Evolutionary conservation across 2,329 filamentous ascomycete genomes (phyloP).

Genomic region (Calycina herbarum): DNA sequence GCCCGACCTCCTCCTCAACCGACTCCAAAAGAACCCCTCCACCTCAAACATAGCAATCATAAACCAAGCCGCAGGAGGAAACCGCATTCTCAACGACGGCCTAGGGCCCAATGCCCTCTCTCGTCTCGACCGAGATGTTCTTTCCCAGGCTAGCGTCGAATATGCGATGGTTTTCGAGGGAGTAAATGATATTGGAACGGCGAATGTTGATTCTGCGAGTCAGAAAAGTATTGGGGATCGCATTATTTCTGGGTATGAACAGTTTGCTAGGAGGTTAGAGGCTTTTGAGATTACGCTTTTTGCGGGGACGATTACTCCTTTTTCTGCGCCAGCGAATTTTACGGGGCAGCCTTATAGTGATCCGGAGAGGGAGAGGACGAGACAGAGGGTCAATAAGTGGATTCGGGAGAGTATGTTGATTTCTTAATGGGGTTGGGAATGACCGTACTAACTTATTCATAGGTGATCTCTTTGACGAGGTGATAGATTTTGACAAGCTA

Average conservation of each 20-base stretch:
- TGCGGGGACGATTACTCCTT: slow-evolving; percentile 67
- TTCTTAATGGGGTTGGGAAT: neutral
- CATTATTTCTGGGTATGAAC: slow-evolving; percentile 57
- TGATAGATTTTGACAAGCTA: slow-evolving; percentile 62
- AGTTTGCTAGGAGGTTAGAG: slow-evolving; percentile 57
- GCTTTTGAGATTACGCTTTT: slow-evolving; percentile 56
- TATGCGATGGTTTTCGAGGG: slow-evolving; percentile 68
- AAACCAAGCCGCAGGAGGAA: slow-evolving; percentile 71
- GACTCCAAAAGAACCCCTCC: slow-evolving; percentile 47
- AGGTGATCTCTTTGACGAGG: slow-evolving; percentile 51
- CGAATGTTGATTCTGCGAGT: slow-evolving; percentile 44
- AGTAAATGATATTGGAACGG: slow-evolving; percentile 66
- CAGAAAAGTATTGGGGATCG: slow-evolving; percentile 51
- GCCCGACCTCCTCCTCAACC: slow-evolving; percentile 56
- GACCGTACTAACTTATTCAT: too few species aligned
- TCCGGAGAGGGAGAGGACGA: slow-evolving; percentile 54
- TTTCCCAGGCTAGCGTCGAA: slow-evolving; percentile 55
- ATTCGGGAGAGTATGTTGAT: slow-evolving; percentile 52
- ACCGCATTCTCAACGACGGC: slow-evolving; percentile 61
- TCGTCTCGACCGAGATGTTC: slow-evolving; percentile 64
- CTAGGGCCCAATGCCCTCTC: slow-evolving; percentile 61
- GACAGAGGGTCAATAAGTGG: slow-evolving; percentile 60
- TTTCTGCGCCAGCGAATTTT: slow-evolving; percentile 44
- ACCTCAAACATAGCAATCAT: slow-evolving; percentile 54
- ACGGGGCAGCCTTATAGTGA: slow-evolving; percentile 52